Base-by-base conservation (phyloP, 116 monocot genomes). In the Phalaenopsis hybrid region DNA sequence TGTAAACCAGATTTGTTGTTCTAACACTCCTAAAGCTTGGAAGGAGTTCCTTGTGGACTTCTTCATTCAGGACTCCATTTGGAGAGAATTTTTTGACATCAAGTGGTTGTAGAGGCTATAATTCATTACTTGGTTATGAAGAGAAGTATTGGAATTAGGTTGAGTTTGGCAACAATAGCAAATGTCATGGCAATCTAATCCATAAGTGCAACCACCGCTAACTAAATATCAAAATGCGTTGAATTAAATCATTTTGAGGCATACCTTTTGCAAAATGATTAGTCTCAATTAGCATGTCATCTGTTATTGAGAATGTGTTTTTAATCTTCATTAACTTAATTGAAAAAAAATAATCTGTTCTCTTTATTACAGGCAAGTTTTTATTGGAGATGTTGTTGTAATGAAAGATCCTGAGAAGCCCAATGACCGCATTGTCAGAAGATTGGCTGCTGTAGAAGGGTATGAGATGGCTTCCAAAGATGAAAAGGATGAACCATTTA, bases 401-500 rank as follows among this genome's bases (percentile, higher is more conserved):
- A 57, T 98, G 76, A 94, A 93, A 86, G 90, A 98, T 76, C 98
- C 98, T 61, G 95, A 98, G 80, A 93, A 93, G 84, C 89, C 89
- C 21, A 81, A 86, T 78, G 87, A 92, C 82, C 86, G 82, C 49
- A 81, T 95, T 78, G 87, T 98, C 57, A 89, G 98, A 91, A 90
- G 95, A 79, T 82, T 98, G 82, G 85, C 98, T 79, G 98, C 95
- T 0, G 83, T 89, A 76, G 97, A 98, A 91, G 97, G 94, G 10
- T 94, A 98, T 87, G 97, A 98, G 80, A 93, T 94, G 93, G 90
- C 86, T 7, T 98, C 98, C 34, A 88, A 81, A 50, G 87, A 98
- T 81, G 92, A 98, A 76, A 98, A 98, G 78, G 98, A 98, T 68
- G 93, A 91, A 49, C 93, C 98, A 15, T 98, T 98, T 87, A 79